These are phyloP conservation scores for Limonium bicolor DNA, from an alignment of 148 eudicot genomes.

Conservation along the genomic window DNA sequence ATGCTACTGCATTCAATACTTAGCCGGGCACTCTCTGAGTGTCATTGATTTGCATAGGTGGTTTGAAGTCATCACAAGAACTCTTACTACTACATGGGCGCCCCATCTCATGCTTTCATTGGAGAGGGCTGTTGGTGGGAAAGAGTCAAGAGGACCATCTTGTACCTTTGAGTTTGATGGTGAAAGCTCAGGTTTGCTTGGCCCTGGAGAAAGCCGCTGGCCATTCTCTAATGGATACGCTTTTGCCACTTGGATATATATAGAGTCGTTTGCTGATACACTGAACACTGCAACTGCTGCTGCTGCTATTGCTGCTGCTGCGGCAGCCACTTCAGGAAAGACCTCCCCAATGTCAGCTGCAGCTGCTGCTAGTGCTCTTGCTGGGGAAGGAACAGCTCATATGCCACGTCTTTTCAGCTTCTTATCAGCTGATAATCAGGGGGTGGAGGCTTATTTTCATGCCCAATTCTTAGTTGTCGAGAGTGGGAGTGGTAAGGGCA, in stretches of 20 bases:
- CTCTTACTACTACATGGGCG: slow-evolving; percentile 57
- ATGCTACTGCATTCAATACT: slow-evolving; percentile 81
- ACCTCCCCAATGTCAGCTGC: slow-evolving; percentile 98
- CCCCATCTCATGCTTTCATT: slow-evolving; percentile 59
- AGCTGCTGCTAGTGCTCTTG: slow-evolving; percentile 98
- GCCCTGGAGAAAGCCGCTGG: slow-evolving; percentile 98
- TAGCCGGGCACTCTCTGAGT: slow-evolving; percentile 84
- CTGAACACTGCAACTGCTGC: slow-evolving; percentile 94
- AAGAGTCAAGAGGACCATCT: slow-evolving; percentile 90
- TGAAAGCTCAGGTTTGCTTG: slow-evolving; percentile 97
- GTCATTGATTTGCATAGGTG: slow-evolving; percentile 70
- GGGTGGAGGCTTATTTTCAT: slow-evolving; percentile 96
- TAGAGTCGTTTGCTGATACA: slow-evolving; percentile 95
- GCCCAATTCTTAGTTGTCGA: slow-evolving; percentile 98
- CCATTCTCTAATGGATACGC: slow-evolving; percentile 92
- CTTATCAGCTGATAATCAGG: slow-evolving; percentile 92
- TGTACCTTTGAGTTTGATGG: slow-evolving; percentile 96
- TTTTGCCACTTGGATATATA: slow-evolving; percentile 95
- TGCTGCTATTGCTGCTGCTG: slow-evolving; percentile 98
- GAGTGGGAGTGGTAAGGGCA: slow-evolving; percentile 85
- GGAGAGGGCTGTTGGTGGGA: slow-evolving; percentile 91
- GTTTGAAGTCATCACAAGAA: slow-evolving; percentile 57
- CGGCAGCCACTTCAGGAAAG: slow-evolving; percentile 90
- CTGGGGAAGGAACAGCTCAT: slow-evolving; percentile 97
- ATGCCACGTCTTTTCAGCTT: slow-evolving; percentile 98